Conservation (phyloP, 352 stramenopile genomes). For the Globisporangium abappressorium region DNA sequence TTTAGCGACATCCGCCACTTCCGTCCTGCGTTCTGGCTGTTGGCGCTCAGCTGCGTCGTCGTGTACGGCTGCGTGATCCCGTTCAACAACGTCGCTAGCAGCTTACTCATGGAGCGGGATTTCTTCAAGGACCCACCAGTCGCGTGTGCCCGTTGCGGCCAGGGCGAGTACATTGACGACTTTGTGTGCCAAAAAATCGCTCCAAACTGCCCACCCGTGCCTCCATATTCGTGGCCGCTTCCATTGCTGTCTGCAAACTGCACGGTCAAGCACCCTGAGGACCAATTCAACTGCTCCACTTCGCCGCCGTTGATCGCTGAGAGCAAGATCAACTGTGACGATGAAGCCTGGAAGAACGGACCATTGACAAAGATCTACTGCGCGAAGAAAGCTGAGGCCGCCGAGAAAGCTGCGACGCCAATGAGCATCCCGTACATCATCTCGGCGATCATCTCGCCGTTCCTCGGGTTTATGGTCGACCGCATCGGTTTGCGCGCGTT, state of each 20-base stretch:
- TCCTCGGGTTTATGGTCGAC: conserved; percentile 91
- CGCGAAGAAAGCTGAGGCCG: conserved; percentile 57
- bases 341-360: conserved; percentile 69
- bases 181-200: conserved; percentile 54
- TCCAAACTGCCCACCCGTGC: conserved; percentile 50
- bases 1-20: conserved; percentile 80
- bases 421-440: conserved; percentile 95
- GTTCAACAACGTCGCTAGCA: conserved; percentile 93
- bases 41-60: conserved; percentile 89
- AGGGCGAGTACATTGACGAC: conserved; percentile 47
- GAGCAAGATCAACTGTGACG: conserved; percentile 80
- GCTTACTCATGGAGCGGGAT: conserved; percentile 90
- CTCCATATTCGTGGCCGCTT: conserved; percentile 73
- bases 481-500: conserved; percentile 82
- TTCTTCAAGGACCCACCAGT: conserved; percentile 72
- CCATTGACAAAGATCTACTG: conserved; percentile 63
- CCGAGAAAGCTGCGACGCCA: conserved; percentile 66
- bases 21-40: conserved; percentile 84
- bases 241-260: conserved; percentile 69
- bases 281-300: conserved; percentile 59
- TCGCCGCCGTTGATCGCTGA: conserved; percentile 60
- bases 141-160: conserved; percentile 49
- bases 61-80: conserved; percentile 93
- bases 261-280: conserved; percentile 54
- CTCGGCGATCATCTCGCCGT: conserved; percentile 86